Evolutionary conservation across 2,329 filamentous ascomycete genomes (phyloP).

Genomic region (Colletotrichum sp.): DNA sequence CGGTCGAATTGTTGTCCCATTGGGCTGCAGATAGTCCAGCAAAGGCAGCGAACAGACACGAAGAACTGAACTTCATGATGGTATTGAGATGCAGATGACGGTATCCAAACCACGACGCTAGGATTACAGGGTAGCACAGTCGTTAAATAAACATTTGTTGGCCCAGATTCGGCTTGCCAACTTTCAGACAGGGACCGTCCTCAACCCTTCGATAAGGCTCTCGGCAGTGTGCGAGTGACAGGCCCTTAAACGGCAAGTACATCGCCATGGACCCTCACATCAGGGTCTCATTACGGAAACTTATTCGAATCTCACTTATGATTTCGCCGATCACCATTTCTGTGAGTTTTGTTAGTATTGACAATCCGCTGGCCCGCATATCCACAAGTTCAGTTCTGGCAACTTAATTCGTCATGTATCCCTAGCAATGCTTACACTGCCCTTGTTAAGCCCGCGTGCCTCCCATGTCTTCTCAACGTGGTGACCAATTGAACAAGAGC

Average conservation of each 20-base stretch:
- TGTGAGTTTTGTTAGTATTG: background rate
- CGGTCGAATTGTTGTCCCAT: conserved; percentile 14
- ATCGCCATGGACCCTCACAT: background rate
- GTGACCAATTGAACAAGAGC: background rate
- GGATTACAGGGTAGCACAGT: background rate
- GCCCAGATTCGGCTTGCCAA: too few species aligned
- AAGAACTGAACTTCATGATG: background rate
- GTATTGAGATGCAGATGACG: background rate
- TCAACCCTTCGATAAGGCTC: background rate
- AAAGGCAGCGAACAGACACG: background rate
- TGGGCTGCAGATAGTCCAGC: background rate
- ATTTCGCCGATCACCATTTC: background rate
- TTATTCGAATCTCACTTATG: background rate
- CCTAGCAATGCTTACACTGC: background rate
- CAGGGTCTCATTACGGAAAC: background rate
- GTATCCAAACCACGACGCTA: background rate
- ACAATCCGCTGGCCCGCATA: background rate
- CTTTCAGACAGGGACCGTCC: background rate
- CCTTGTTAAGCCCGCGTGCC: background rate
- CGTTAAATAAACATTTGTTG: background rate
- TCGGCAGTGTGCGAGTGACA: background rate
- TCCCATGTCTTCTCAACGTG: background rate
- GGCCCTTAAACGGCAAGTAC: background rate
- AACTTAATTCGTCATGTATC: background rate
- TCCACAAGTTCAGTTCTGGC: background rate